Base-by-base conservation (phyloP, 345 rosid species). In the Balakata baccata region DNA sequence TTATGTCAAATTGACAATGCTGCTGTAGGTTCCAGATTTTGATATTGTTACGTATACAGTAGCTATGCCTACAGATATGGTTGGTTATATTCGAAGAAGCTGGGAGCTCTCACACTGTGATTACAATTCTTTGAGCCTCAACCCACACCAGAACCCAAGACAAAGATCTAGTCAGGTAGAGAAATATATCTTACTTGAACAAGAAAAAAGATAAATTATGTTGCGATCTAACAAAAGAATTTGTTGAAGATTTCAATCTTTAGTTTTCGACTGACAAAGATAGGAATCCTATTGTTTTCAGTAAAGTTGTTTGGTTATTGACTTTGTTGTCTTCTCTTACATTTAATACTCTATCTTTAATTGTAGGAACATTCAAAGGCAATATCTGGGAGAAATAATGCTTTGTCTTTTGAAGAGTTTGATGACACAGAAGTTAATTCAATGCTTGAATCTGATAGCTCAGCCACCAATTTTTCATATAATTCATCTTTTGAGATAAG, bases 1-100 rank as follows among this genome's bases (percentile, higher is more conserved):
- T 16, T 38, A 25, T 37, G 29, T 68, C 47, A 38, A 12, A 46
- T 47, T 46, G 39, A 47, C 7, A 6, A 66, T 34, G 52, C 54
- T 18, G 23, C 1, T 6, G 41, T 64, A 80, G 83, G 80, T 80
- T 67, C 79, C 83, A 20, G 83, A 80, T 80, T 80, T 80, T 68
- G 79, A 80, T 72, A 50, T 75, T 50, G 83, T 80, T 8, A 67
- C 71, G 16, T 72, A 56, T 73, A 72, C 79, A 1, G 61, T 72
- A 61, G 56, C 79, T 54, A 80, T 80, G 83, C 71, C 80, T 0
- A 80, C 74, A 10, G 60, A 75, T 57, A 72, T 67, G 77, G 83
- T 80, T 39, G 74, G 77, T 34, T 52, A 64, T 53, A 80, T 80
- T 47, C 79, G 83, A 49, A 72, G 77, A 72, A 80, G 71, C 41